Evolutionary conservation across 257 asterid species (phyloP).

Genomic region (Fraxinus cuspidata): DNA sequence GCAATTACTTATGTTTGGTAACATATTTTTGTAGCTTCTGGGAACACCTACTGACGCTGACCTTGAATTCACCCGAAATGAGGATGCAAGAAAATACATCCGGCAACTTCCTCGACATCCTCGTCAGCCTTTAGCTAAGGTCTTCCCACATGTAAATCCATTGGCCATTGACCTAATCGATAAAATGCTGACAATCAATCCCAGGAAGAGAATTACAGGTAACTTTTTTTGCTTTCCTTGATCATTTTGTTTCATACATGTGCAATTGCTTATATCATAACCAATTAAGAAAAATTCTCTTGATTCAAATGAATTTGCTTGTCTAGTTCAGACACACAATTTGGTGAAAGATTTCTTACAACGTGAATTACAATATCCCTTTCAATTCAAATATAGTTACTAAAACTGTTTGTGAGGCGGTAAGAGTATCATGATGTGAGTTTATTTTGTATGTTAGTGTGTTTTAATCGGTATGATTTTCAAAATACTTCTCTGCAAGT

Average conservation of each 20-base stretch:
- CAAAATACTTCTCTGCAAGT: neutral
- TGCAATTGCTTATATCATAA: neutral
- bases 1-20: neutral
- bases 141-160: slow-evolving; percentile 83
- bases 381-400: neutral
- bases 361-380: neutral
- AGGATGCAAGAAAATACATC: slow-evolving; percentile 82
- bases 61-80: slow-evolving; percentile 62
- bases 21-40: slow-evolving; percentile 55
- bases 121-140: slow-evolving; percentile 65
- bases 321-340: neutral
- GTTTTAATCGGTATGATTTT: neutral
- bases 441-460: neutral
- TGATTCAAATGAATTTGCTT: neutral
- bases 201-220: slow-evolving; percentile 90
- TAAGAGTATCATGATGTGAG: neutral
- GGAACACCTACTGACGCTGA: slow-evolving; percentile 94
- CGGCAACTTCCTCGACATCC: slow-evolving; percentile 81
- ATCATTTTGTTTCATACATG: neutral
- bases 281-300: neutral
- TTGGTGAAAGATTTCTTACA: neutral
- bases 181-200: slow-evolving; percentile 83
- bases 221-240: neutral
- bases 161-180: slow-evolving; percentile 86
- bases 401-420: neutral